Evolutionary conservation across 805 yeast species (phyloP).

Genomic region (Grigorovia transvaalensis): DNA sequence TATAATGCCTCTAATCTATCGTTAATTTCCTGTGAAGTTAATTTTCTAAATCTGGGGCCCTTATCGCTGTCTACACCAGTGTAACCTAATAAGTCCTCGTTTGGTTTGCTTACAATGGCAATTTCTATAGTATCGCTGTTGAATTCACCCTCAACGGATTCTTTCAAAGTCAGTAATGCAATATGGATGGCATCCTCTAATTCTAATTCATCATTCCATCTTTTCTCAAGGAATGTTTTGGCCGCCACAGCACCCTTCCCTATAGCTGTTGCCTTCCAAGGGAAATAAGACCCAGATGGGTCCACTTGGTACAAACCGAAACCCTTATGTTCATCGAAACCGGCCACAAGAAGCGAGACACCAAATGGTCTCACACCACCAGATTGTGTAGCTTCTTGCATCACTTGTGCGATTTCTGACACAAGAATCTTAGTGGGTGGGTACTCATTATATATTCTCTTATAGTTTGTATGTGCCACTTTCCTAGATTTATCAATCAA

Average conservation of each 20-base stretch:
- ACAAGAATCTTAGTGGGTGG: conserved; percentile 94
- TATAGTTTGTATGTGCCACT: conserved; percentile 84
- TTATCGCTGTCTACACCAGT: conserved; percentile 63
- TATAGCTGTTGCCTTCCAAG: conserved; percentile 99
- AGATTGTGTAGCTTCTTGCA: conserved; percentile 97
- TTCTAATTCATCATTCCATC: conserved; percentile 97
- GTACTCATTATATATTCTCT: conserved; percentile 88
- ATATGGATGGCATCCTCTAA: conserved; percentile 97
- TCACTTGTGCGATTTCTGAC: conserved; percentile 87
- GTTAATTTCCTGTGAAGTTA: conserved; percentile 83
- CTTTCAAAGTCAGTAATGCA: conserved; percentile 87
- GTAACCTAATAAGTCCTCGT: conserved; percentile 73
- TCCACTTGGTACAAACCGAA: conserved; percentile 91
- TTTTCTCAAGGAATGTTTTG: conserved; percentile 90
- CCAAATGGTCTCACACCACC: conserved; percentile 99
- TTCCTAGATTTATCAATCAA: conserved; percentile 89
- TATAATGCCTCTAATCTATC: conserved; percentile 89
- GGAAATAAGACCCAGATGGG: conserved; percentile 95
- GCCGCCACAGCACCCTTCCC: conserved; percentile 96
- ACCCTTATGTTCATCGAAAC: conserved; percentile 67
- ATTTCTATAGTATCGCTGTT: conserved; percentile 94
- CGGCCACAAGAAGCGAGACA: conserved; percentile 87
- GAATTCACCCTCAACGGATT: conserved; percentile 95
- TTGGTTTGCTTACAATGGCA: conserved; percentile 73
- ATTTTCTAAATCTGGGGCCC: conserved; percentile 85